phyloP scores from a whole-genome alignment of 768 basidiomycete species.

The Lepiota venenata region DNA sequence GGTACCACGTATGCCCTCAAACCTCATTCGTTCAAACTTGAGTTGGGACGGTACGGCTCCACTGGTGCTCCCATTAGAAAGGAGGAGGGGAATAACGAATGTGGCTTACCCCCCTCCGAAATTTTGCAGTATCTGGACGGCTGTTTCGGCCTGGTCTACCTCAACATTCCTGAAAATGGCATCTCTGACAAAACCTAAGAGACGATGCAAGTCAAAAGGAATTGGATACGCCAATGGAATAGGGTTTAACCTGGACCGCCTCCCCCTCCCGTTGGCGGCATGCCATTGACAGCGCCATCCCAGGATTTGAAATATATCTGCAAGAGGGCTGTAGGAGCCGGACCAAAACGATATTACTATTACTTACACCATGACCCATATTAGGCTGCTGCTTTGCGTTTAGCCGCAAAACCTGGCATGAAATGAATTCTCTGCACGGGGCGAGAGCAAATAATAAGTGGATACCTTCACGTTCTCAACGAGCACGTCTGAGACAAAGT shows the following conservation, averaged over 20 bases:
- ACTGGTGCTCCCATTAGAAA: constrained; percentile 21
- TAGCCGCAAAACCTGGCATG: constrained; percentile 41
- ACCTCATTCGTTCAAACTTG: constrained; percentile 44
- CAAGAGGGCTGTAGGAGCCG: background rate
- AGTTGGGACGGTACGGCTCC: constrained; percentile 46
- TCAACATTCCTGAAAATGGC: constrained; percentile 38
- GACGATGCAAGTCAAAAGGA: background rate
- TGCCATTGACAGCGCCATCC: constrained; percentile 47
- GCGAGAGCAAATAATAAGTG: background rate
- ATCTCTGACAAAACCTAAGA: constrained; percentile 40
- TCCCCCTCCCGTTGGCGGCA: constrained; percentile 54
- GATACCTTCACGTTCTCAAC: constrained; percentile 44
- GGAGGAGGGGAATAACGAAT: background rate
- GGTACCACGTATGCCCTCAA: constrained; percentile 46
- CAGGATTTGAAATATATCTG: constrained; percentile 59
- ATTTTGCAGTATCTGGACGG: constrained; percentile 49
- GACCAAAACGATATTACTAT: background rate
- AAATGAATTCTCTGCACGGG: too few relatives aligned
- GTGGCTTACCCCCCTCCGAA: constrained; percentile 31
- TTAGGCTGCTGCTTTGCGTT: constrained; percentile 49
- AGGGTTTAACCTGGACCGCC: constrained; percentile 40
- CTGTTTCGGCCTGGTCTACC: constrained; percentile 43
- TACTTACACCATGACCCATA: constrained; percentile 47
- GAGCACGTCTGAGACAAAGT: constrained; percentile 49
- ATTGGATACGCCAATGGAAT: background rate